Evolutionary conservation across 2,329 filamentous ascomycete species (phyloP), one percentile per base, ranked within the genome.

Genomic region (Arthrobotrys iridis): DNA sequence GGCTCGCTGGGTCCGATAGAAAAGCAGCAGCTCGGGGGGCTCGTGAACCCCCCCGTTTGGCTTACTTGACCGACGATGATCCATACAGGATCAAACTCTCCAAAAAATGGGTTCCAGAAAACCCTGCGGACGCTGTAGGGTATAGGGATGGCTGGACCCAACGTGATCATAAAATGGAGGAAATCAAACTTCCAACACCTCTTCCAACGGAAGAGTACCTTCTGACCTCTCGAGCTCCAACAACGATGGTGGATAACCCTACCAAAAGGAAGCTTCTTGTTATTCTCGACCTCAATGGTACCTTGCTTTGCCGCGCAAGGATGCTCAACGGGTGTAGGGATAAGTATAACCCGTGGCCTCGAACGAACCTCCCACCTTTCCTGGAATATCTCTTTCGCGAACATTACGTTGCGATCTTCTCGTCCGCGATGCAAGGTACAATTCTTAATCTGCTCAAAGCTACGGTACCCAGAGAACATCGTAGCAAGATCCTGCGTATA

Each of bases 231-330:
- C 35, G 40, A 1, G 35, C 43, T 22, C 60, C 52, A 4, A 24
- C 62, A 11, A 48, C 30, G 3, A 24, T 57, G 1, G 33, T 67
- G 24, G 11, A 50, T 11, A 46, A 41, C 4, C 45, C 55, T 8
- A 18, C 40, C 1, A 10, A 30, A 18, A 22, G 45, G 15, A 45
- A 86, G 13, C 86, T 97, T 33, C 88, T 99, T 20, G 85, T 99
- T 58, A 87, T 98, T 50, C 87, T 98, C 76, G 95, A 99, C 82
- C 87, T 99, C 37, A 99, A 98, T 82, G 95, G 95, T 77, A 97
- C 94, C 0, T 86, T 99, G 0, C 86, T 98, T 35, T 86, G 87
- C 83, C 90, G 95, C 3, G 89, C 88, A 6, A 85, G 84, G 60
- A 84, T 84, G 48, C 81, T 81, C 24, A 79, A 83, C 1, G 59